Percentiles rank a stretch among this genome's conserved stretches.
phyloP scores from a whole-genome alignment of 2,329 filamentous ascomycete species.

The Blastomyces parvus region DNA sequence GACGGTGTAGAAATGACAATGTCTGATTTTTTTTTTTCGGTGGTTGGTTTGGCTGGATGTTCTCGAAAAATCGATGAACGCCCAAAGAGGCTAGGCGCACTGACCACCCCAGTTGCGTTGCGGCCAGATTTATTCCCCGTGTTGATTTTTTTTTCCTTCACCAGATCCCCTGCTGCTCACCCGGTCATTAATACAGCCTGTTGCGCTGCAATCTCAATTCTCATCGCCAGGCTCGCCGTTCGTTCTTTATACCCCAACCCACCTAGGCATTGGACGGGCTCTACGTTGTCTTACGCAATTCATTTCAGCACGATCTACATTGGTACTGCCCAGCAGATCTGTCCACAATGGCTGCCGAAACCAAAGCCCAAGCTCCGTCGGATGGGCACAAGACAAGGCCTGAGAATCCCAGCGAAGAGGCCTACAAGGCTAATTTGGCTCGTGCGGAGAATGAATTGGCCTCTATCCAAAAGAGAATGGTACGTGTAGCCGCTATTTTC shows the following conservation, averaged over 20 bases:
- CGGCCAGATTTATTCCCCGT: slow-evolving; percentile 15
- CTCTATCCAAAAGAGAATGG: slow-evolving; percentile 61
- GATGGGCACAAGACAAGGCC: slow-evolving; percentile 51
- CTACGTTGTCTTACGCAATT: background rate
- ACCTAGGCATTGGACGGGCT: background rate
- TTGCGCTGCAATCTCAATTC: background rate
- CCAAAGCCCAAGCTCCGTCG: slow-evolving; percentile 18
- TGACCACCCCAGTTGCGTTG: slow-evolving; percentile 19
- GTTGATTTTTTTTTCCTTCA: background rate
- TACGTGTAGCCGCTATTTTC: slow-evolving; percentile 25
- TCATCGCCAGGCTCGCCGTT: background rate
- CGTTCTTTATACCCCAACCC: background rate
- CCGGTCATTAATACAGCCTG: background rate
- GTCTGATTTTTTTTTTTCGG: background rate
- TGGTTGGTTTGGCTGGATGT: slow-evolving; percentile 11
- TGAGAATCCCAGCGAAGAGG: slow-evolving; percentile 76
- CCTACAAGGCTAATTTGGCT: slow-evolving; percentile 68
- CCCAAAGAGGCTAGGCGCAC: slow-evolving; percentile 19
- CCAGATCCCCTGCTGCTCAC: background rate
- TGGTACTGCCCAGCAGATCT: background rate
- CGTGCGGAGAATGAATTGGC: slow-evolving; percentile 81
- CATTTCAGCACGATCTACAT: background rate
- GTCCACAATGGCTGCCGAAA: slow-evolving; percentile 28
- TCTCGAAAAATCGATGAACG: slow-evolving; percentile 24
- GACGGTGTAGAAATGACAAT: background rate